phyloP scores from a whole-genome alignment of 441 rosid species.

The Eugenia klotzschiana region DNA sequence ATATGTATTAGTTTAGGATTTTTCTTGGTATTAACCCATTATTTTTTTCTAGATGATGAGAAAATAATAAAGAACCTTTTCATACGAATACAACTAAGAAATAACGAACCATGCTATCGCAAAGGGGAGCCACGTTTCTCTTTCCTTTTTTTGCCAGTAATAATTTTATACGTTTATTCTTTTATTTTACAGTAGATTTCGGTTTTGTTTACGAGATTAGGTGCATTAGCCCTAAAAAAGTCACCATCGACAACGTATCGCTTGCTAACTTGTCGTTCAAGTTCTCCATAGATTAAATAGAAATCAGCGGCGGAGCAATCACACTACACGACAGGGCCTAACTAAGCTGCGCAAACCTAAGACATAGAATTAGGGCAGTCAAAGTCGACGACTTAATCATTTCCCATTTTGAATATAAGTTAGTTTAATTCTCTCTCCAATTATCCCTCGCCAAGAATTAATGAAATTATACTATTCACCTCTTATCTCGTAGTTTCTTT shows the following conservation, averaged over 20 bases:
- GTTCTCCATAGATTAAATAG: not conserved
- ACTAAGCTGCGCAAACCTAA: not conserved
- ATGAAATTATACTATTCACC: not conserved
- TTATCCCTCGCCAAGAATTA: not conserved
- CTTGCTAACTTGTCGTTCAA: not conserved
- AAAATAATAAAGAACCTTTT: not conserved
- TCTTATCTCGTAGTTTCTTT: not conserved
- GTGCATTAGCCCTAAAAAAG: not conserved
- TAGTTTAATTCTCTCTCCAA: not conserved
- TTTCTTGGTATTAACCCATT: not conserved
- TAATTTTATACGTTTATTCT: not conserved
- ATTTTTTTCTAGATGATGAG: not conserved
- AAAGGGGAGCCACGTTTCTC: not conserved
- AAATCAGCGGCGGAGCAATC: not conserved
- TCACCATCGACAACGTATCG: not conserved
- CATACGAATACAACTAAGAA: not conserved
- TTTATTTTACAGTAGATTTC: too few relatives aligned
- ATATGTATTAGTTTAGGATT: too few relatives aligned
- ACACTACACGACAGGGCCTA: not conserved
- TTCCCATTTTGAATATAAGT: not conserved
- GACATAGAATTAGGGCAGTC: not conserved
- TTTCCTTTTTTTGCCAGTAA: not conserved
- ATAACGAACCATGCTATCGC: not conserved
- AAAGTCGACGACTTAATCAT: not conserved
- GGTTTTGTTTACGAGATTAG: not conserved